These are phyloP conservation scores for Candida ovalis DNA, from an alignment of 805 yeast genomes.

Conservation along the genomic window DNA sequence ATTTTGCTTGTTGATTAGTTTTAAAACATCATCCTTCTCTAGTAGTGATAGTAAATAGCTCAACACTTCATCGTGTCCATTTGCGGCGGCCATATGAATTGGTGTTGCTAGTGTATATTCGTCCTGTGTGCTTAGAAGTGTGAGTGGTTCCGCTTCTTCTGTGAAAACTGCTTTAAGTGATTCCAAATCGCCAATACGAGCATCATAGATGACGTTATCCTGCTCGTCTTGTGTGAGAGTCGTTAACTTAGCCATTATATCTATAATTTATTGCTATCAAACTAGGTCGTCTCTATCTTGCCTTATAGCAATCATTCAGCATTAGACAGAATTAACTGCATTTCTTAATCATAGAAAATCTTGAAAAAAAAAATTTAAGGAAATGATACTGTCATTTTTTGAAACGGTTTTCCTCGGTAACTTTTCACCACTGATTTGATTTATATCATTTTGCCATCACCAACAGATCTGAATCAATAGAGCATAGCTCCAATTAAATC, in stretches of 20 bases:
- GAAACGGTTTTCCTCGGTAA: too few species aligned
- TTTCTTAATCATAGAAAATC: not conserved
- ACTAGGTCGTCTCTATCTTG: too few species aligned
- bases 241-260: slow-evolving; percentile 24
- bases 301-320: too few species aligned
- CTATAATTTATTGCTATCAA: not conserved
- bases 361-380: not conserved
- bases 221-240: slow-evolving; percentile 65
- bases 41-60: slow-evolving; percentile 52
- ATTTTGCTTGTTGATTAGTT: slow-evolving; percentile 51
- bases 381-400: not conserved
- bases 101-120: slow-evolving; percentile 67
- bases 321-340: not conserved
- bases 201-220: slow-evolving; percentile 77
- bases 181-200: slow-evolving; percentile 85
- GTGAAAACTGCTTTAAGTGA: slow-evolving; percentile 65
- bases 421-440: too few species aligned
- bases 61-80: slow-evolving; percentile 76
- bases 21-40: slow-evolving; percentile 40
- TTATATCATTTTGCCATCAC: too few species aligned
- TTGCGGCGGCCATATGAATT: slow-evolving; percentile 93
- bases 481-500: too few species aligned
- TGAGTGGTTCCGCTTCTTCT: slow-evolving; percentile 44
- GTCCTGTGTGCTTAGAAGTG: slow-evolving; percentile 50
- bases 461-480: too few species aligned